Evolutionary conservation across 176 grass and related monocot species (phyloP).

Genomic region (Tuctoria greenei): DNA sequence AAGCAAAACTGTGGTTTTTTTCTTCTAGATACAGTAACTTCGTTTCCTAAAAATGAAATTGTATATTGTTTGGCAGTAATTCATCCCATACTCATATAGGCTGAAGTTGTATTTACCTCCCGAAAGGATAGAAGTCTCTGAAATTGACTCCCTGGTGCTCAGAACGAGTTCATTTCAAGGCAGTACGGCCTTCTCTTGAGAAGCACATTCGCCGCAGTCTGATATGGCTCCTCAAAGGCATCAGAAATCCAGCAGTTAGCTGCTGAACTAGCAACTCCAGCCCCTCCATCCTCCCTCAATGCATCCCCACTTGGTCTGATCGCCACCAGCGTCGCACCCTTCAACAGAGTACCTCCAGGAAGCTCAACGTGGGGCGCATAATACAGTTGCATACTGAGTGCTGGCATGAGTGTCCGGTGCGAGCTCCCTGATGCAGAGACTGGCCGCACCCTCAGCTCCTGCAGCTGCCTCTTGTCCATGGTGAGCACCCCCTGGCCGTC

Average conservation of each 20-base stretch:
- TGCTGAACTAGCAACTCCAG: conserved; percentile 29
- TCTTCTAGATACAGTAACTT: conserved; percentile 9
- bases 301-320: conserved; percentile 68
- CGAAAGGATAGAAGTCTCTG: not conserved
- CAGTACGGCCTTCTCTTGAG: conserved; percentile 58
- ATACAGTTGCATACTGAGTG: conserved; percentile 75
- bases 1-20: not conserved
- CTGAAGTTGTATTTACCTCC: conserved; percentile 38
- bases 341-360: conserved; percentile 51
- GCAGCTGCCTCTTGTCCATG: conserved; percentile 73
- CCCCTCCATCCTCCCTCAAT: conserved; percentile 30
- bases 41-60: not conserved
- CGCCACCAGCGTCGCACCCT: conserved; percentile 79
- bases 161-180: conserved; percentile 98
- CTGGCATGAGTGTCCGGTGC: conserved; percentile 73
- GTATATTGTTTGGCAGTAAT: not conserved
- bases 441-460: conserved; percentile 56
- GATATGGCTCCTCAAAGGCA: conserved; percentile 87
- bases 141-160: conserved; percentile 14
- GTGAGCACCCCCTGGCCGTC: conserved; percentile 80
- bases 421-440: conserved; percentile 57
- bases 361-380: conserved; percentile 64
- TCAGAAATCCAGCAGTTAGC: conserved; percentile 62
- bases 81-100: not conserved
- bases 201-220: conserved; percentile 58